Evolutionary conservation across 2,329 filamentous ascomycete species (phyloP).

Genomic region (Westerdykella ornata): DNA sequence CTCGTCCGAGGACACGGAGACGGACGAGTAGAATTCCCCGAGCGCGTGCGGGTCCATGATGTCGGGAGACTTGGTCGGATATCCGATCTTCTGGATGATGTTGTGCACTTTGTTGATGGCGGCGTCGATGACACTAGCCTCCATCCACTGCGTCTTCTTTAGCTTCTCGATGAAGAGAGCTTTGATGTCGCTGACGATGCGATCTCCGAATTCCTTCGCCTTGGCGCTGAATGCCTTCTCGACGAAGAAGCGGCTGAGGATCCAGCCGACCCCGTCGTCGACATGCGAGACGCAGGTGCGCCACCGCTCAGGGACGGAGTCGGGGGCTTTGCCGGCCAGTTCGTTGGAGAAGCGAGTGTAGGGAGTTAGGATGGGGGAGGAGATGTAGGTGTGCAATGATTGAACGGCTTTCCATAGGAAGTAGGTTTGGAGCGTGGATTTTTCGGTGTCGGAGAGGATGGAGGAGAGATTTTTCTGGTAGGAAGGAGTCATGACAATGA

Average conservation of each 20-base stretch:
- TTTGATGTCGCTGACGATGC: conserved; percentile 66
- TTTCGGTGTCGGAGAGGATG: conserved; percentile 49
- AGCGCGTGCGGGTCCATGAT: conserved; percentile 54
- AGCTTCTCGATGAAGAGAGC: conserved; percentile 58
- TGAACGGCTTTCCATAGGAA: conserved; percentile 59
- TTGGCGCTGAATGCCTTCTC: conserved; percentile 61
- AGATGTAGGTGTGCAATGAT: conserved; percentile 47
- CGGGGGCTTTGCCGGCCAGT: conserved; percentile 54
- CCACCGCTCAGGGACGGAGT: conserved; percentile 59
- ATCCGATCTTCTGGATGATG: conserved; percentile 63
- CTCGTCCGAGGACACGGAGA: conserved; percentile 46
- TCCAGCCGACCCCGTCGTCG: conserved; percentile 58
- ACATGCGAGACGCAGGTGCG: conserved; percentile 56
- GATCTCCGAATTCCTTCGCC: conserved; percentile 60
- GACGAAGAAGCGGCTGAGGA: conserved; percentile 64
- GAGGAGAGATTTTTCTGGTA: conserved; percentile 55
- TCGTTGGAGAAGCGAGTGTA: conserved; percentile 55
- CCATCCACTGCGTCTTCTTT: conserved; percentile 57
- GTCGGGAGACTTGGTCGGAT: conserved; percentile 56
- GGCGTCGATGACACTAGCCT: conserved; percentile 51
- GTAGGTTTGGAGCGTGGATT: conserved; percentile 55
- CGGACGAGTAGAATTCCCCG: conserved; percentile 50
- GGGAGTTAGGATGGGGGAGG: conserved; percentile 55
- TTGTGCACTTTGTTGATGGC: conserved; percentile 60
- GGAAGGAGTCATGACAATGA: conserved; percentile 55